Percentiles rank a stretch among this genome's conserved stretches.
These are phyloP conservation scores for Termitomyces sp. DNA, from an alignment of 768 basidiomycete genomes.

Conservation along the genomic window DNA sequence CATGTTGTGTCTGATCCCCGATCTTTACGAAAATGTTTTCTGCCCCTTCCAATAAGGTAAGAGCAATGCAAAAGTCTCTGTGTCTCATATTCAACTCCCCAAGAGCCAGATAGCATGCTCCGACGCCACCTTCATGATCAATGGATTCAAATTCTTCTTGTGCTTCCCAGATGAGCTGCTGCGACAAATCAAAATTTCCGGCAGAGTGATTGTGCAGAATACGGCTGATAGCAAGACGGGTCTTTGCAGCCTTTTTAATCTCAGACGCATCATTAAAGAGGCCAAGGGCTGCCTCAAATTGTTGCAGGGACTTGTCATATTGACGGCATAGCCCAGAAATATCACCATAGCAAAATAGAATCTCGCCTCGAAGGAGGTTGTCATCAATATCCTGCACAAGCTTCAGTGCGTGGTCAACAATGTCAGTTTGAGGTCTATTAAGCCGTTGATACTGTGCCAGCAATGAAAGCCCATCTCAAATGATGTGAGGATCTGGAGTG, in stretches of 20 bases:
- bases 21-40: not conserved
- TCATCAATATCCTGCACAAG: too few species aligned
- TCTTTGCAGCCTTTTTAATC: not conserved
- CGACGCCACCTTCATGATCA: not conserved
- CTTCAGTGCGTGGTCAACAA: slow-evolving; percentile 25
- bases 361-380: too few species aligned
- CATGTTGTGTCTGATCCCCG: not conserved
- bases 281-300: not conserved
- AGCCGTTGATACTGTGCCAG: not conserved
- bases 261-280: not conserved
- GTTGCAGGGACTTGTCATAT: too few species aligned
- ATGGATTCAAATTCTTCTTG: not conserved
- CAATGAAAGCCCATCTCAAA: too few species aligned
- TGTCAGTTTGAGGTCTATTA: slow-evolving; percentile 6
- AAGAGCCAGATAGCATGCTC: not conserved
- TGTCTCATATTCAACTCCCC: not conserved
- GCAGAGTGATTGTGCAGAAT: not conserved
- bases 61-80: not conserved
- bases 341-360: too few species aligned
- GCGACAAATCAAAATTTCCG: not conserved
- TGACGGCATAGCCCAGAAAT: too few species aligned
- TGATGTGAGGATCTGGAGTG: not conserved
- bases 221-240: not conserved
- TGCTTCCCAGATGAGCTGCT: not conserved
- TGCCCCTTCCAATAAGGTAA: not conserved